A percentile compares a stretch with the other conserved stretches of the same genome.
Evolutionary conservation across 345 rosid species (phyloP).

Genomic region (Carallia pectinifolia): DNA sequence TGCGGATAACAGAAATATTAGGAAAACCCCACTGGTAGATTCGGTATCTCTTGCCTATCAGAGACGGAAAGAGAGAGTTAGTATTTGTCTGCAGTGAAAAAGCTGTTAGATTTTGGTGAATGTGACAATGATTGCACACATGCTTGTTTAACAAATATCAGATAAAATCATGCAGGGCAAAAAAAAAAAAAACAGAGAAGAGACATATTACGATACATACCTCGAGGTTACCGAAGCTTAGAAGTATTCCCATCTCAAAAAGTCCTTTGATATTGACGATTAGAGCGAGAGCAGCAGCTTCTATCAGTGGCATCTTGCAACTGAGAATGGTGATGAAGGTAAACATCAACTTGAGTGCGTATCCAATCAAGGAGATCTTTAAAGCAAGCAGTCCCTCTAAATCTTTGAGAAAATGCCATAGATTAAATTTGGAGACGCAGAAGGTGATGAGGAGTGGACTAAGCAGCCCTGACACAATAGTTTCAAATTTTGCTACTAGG

Average conservation of each 20-base stretch:
- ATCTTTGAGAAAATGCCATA: not conserved
- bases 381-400: not conserved
- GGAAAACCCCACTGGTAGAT: not conserved
- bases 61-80: not conserved
- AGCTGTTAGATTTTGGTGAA: too few relatives aligned
- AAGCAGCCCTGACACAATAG: constrained; percentile 17
- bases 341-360: not conserved
- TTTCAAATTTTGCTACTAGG: constrained; percentile 21
- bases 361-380: not conserved
- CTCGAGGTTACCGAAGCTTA: constrained; percentile 13
- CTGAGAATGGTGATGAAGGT: constrained; percentile 2
- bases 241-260: constrained; percentile 16
- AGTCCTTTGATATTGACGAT: constrained; percentile 22
- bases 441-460: constrained; percentile 18
- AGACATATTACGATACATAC: not conserved
- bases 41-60: not conserved
- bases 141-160: not conserved
- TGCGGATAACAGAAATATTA: constrained; percentile 7
- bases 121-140: not conserved
- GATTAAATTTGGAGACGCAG: constrained; percentile 16
- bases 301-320: constrained; percentile 6
- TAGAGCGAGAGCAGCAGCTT: constrained; percentile 15
- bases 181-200: not conserved
- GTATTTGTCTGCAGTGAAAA: not conserved
- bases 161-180: not conserved